These are phyloP conservation scores for Raffaelea ambrosiae DNA, from an alignment of 2,329 filamentous ascomycete genomes.

Conservation along the genomic window DNA sequence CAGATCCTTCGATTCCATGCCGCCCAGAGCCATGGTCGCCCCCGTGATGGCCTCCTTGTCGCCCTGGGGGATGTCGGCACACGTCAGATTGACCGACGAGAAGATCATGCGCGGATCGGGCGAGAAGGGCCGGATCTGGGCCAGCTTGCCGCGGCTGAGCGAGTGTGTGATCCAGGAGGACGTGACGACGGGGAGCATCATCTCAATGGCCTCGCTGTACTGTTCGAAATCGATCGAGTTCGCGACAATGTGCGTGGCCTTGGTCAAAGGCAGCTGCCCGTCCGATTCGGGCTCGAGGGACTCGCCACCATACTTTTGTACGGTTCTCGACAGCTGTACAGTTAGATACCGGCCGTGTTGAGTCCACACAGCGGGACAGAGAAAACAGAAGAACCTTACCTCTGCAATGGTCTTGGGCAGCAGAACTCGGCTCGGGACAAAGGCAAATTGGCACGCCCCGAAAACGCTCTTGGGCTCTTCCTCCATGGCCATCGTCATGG, in stretches of 20 bases:
- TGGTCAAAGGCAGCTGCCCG: constrained; percentile 37
- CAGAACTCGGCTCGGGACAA: constrained; percentile 33
- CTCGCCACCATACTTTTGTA: constrained; percentile 41
- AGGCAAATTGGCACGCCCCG: constrained; percentile 33
- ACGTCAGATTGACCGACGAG: constrained; percentile 72
- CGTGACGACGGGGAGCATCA: constrained; percentile 77
- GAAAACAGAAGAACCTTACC: constrained; percentile 17
- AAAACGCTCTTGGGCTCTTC: constrained; percentile 20
- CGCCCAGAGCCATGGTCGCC: constrained; percentile 81
- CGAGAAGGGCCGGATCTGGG: constrained; percentile 74
- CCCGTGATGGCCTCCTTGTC: constrained; percentile 92
- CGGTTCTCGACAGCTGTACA: constrained; percentile 30
- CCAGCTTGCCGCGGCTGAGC: constrained; percentile 58
- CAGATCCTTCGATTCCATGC: constrained; percentile 64
- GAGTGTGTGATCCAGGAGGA: constrained; percentile 71
- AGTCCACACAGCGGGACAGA: not conserved
- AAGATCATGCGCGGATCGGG: constrained; percentile 90
- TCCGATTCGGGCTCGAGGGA: constrained; percentile 38
- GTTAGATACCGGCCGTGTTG: too few species aligned
- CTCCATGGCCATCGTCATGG: too few species aligned
- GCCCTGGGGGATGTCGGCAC: constrained; percentile 71
- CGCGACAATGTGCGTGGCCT: constrained; percentile 51
- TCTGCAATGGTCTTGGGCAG: constrained; percentile 31
- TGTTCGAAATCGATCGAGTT: constrained; percentile 87
- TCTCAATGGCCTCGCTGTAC: constrained; percentile 64